Evolutionary conservation across 2,329 filamentous ascomycete genomes (phyloP), one percentile per base, ranked within the genome.

Genomic region (Helicocarpus griseus): DNA sequence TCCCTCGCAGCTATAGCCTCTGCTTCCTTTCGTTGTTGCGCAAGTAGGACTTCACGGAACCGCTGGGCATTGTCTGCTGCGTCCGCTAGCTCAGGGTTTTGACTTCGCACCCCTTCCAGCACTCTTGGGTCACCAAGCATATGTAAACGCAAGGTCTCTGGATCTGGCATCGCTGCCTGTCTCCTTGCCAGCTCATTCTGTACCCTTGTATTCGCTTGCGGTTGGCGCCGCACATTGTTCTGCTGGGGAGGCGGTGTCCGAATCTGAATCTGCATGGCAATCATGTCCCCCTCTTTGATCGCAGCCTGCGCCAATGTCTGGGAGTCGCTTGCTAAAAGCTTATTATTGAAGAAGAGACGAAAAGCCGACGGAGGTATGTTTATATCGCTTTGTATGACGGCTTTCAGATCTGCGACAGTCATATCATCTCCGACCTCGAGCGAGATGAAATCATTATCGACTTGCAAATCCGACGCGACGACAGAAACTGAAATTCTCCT

Each of bases 401-500:
- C 86, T 70, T 95, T 95, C 58, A 98, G 80, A 49, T 89, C 85
- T 62, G 84, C 84, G 60, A 97, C 72, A 45, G 87, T 88, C 77
- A 93, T 89, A 62, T 88, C 87, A 39, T 83, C 78, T 55, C 86
- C 85, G 58, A 95, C 82, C 61, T 95, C 89, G 59, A 95, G 80
- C 52, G 82, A 85, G 61, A 95, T 77, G 64, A 95, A 79, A 63
- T 89, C 86, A 57, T 84, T 80, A 66, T 89, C 85, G 53, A 74
- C 64, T 59, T 73, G 71, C 58, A 82, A 76, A 65, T 86, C 82
- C 57, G 85, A 81, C 58, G 86, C 85, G 65, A 86, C 86, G 66
- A 95, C 86, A 69, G 81, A 88, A 69, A 95, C 82, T 49, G 89
- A 93, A 72, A 95, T 85, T 70, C 84, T 86, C 89, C 89, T 95